phyloP scores from a whole-genome alignment of 495 filamentous ascomycete species.

The Penicillium bovifimosum region DNA sequence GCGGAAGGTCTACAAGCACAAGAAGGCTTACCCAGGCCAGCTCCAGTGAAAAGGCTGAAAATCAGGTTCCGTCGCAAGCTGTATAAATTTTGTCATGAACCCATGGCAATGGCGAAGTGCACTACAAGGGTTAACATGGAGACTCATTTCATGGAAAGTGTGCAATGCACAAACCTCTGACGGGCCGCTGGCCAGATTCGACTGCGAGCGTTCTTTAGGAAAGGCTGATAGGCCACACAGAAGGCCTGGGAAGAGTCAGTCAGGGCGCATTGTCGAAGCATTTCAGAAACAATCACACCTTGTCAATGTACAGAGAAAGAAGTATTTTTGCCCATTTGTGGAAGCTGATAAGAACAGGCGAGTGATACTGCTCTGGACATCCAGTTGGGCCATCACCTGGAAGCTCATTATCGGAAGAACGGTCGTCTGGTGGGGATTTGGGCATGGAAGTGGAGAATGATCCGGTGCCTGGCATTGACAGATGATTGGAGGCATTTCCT shows the following conservation, averaged over 20 bases:
- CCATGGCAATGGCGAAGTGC: slow-evolving; percentile 51
- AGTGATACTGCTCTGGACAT: slow-evolving; percentile 44
- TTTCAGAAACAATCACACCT: slow-evolving; percentile 19
- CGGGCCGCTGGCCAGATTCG: slow-evolving; percentile 48
- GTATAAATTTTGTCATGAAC: slow-evolving; percentile 52
- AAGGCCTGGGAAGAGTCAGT: slow-evolving; percentile 33
- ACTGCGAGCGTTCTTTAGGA: slow-evolving; percentile 52
- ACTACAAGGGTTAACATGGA: slow-evolving; percentile 24
- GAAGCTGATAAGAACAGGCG: slow-evolving; percentile 38
- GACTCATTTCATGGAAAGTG: neutral
- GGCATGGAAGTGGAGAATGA: slow-evolving; percentile 27
- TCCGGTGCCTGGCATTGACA: slow-evolving; percentile 15
- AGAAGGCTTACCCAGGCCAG: slow-evolving; percentile 40
- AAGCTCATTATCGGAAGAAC: slow-evolving; percentile 25
- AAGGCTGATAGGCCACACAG: slow-evolving; percentile 51
- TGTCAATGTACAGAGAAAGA: slow-evolving; percentile 42
- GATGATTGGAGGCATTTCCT: slow-evolving; percentile 1
- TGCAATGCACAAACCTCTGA: slow-evolving; percentile 35
- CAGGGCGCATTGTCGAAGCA: no score
- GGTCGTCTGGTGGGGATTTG: slow-evolving; percentile 26
- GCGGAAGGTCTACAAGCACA: neutral
- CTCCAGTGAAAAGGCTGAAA: slow-evolving; percentile 57
- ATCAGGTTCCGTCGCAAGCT: slow-evolving; percentile 45
- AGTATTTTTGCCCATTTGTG: slow-evolving; percentile 46
- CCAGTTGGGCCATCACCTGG: slow-evolving; percentile 34